Base-by-base conservation (phyloP, 257 asterid genomes). In the Jaltomata sinuosa region DNA sequence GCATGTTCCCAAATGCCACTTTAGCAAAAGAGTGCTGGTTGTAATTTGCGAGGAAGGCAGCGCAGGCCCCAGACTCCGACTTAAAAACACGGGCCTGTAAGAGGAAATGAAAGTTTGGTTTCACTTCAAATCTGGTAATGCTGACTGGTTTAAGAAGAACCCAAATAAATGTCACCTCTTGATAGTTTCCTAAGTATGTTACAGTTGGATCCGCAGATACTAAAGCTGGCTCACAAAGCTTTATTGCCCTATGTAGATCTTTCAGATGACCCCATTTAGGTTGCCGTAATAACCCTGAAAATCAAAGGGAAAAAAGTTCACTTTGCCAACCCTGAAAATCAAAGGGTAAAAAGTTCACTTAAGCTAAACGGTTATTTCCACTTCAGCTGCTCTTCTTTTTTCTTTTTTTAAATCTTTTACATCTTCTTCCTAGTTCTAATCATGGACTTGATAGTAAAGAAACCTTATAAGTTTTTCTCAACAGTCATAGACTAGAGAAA, bases 241-340 rank as follows among this genome's bases (percentile, higher is more conserved):
- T 95, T 87, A 97, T 94, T 82, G 98, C 99, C 90, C 99, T 84
- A 85, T 97, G 99, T 85, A 97, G 90, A 85, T 97, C 99, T 92
- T 92, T 97, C 85, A 97, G 87, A 89, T 97, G 99, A 53, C 99
- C 99, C 99, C 99, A 97, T 88, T 97, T 97, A 53, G 99, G 98
- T 84, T 95, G 91, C 87, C 94, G 90, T 84, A 90, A 53, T 53
- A 95, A 88, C 84, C 99, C 99, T 97, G 89, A 49, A 47, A 18
- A 27, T 27, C 82, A 77, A 16, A 49, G 82, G 25, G 82, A 10
- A 18, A 18, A 8, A 27, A 15, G 22, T 8, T 49, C 42, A 77
- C 29, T 49, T 76, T 27, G 42, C n/a, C n/a, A 95, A 88, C 84
- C 99, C 99, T 97, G 89, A 49, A 47, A 18, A 27, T 27, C 82